Conservation (phyloP, 2,329 filamentous ascomycete genomes). For the Chaetomium globosum region DNA sequence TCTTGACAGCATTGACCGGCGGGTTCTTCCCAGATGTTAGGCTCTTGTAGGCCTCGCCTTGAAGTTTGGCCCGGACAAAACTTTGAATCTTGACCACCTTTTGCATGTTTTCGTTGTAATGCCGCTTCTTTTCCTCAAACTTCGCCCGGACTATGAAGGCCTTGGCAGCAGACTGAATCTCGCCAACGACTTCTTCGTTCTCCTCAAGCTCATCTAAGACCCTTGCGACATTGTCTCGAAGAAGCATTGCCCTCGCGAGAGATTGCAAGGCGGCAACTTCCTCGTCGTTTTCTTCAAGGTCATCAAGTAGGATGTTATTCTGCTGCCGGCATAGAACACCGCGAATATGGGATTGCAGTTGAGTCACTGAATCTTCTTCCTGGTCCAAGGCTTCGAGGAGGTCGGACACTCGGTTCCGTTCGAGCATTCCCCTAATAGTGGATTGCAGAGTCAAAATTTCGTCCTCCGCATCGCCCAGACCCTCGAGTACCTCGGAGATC, state of each 20-base stretch:
- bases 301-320: constrained; percentile 65
- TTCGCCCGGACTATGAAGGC: constrained; percentile 72
- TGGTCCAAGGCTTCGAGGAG: constrained; percentile 60
- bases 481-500: constrained; percentile 52
- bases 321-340: constrained; percentile 66
- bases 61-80: constrained; percentile 89
- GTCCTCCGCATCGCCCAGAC: constrained; percentile 50
- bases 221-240: constrained; percentile 72
- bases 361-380: constrained; percentile 59
- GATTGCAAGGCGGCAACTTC: constrained; percentile 73
- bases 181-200: constrained; percentile 75
- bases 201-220: constrained; percentile 77
- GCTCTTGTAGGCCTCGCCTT: constrained; percentile 97
- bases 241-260: constrained; percentile 74
- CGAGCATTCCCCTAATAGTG: constrained; percentile 62
- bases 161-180: constrained; percentile 73
- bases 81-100: constrained; percentile 99
- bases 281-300: constrained; percentile 68
- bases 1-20: constrained; percentile 94
- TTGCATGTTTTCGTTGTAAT: constrained; percentile 96
- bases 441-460: constrained; percentile 59
- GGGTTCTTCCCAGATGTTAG: constrained; percentile 95
- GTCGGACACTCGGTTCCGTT: constrained; percentile 53
- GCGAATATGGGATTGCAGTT: constrained; percentile 68
- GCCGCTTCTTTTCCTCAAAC: constrained; percentile 83